Base-by-base conservation (phyloP, 2,329 filamentous ascomycete species). In the Diaporthe vaccinii region DNA sequence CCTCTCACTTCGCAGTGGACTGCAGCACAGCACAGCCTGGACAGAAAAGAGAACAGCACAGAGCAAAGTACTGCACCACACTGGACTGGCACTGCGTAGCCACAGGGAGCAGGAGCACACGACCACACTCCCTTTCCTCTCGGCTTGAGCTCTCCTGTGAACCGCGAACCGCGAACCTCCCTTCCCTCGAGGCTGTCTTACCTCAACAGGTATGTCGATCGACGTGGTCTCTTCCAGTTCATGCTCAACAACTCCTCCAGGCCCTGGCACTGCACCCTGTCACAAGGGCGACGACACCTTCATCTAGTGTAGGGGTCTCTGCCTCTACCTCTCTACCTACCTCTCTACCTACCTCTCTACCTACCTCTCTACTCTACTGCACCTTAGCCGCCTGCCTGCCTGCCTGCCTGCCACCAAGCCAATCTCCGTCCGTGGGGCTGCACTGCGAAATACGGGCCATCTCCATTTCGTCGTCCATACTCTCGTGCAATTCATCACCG, bases 401-500 rank as follows among this genome's bases (percentile, higher is more conserved):
- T 34, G 39, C 28, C 53, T 55, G 28, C 55, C 69, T 46, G 67
- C 51, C 28, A 53, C 57, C 58, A 53, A 41, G 51, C 51, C 59
- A 73, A 73, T 73, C 58, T 73, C 71, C 71, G 34, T 59, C 71
- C 71, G 71, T 73, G 71, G 71, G 71, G 71, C 71, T 53, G 58
- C 71, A 39, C 71, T 73, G 71, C 58, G 71, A 73, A 73, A 73
- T 65, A 73, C 71, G 58, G 71, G 71, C 71, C 71, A 73, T 46
- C 31, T 69, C 71, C 59, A 65, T 73, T 62, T 73, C 46, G 36
- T 73, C 71, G 58, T 73, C 39, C 46, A 62, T 44, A 73, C 71
- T 31, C 58, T 73, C 36, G 39, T 59, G n/a, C 53, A 49, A 58
- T 49, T 25, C 46, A 65, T 65, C 71, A 65, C 46, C 49, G 71